Conservation (phyloP, 305 asterid genomes). For the Ilex paraguariensis region DNA sequence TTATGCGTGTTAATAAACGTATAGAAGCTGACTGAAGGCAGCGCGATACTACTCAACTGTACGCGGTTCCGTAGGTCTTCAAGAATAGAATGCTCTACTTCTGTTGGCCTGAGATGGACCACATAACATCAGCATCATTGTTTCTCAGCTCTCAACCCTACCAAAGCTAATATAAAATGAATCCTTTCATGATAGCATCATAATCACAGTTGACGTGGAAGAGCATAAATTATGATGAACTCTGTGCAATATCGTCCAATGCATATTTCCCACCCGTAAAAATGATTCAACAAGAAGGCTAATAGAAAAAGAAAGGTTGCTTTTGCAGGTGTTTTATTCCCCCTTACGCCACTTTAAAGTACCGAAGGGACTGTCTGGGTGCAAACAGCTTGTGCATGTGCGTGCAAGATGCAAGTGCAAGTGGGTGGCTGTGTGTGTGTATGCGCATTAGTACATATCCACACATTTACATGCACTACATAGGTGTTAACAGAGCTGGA, state of each 20-base stretch:
- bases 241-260: background rate
- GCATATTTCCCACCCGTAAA: no score
- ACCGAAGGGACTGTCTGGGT: no score
- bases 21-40: constrained; percentile 92
- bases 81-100: constrained; percentile 87
- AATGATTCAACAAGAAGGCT: no score
- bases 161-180: background rate
- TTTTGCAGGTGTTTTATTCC: no score
- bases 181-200: background rate
- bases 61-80: constrained; percentile 95
- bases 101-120: constrained; percentile 52
- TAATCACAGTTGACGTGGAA: background rate
- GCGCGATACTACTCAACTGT: constrained; percentile 64
- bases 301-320: no score
- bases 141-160: background rate
- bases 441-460: no score
- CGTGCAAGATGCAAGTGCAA: no score
- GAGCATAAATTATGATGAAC: background rate
- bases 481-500: no score
- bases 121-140: constrained; percentile 2
- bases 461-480: no score
- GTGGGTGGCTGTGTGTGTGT: no score
- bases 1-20: constrained; percentile 90
- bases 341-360: no score
- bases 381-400: no score